Evolutionary conservation across 352 stramenopile genomes (phyloP), one percentile per base, ranked within the genome.

Genomic region (Pythium dissotocum): DNA sequence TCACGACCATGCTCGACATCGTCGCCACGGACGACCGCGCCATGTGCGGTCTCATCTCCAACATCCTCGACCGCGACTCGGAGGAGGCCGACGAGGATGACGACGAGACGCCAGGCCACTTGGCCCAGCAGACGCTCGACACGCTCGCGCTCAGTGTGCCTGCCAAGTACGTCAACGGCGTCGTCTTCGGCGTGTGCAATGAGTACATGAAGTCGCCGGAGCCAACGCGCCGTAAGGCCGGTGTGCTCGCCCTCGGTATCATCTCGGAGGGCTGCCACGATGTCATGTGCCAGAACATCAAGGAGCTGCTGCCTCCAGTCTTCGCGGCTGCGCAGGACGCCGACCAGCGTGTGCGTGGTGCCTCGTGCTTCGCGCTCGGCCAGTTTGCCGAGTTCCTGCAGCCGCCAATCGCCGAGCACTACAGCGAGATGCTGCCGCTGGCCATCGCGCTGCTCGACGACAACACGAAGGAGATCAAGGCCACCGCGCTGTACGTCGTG

Each of bases 371-470:
- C 75, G 94, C 95, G 52, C 83, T 99, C n/a, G 97, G 97, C 46
- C 97, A 99, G 78, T 98, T 99, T 61, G 93, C 93, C 59, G 97
- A 99, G 83, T 98, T 99, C 75, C 95, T 98, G 75, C 97, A 99
- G 85, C 97, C 97, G 6, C 96, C 98, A 62, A 98, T 99, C 55
- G 90, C 97, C 36, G 81, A 93, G 44, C 96, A 98, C 80, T 97
- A 97, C 69, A 84, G 87, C 2, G 85, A 98, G 64, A 98, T 99
- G 73, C 73, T 99, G 30, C 97, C 97, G 0, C 97, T 98, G 69
- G 95, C 98, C 48, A 98, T 99, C 61, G 72, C 82, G 21, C 77
- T 99, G 6, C 77, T 99, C 12, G 96, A 99, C 65, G 97, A 99
- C 77, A 77, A 74, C 44, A 94, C 82, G 36, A 90, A 97, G 67